Evolutionary conservation across 257 asterid species (phyloP), one percentile per base, ranked within the genome.

Genomic region (Agastache rugosa): DNA sequence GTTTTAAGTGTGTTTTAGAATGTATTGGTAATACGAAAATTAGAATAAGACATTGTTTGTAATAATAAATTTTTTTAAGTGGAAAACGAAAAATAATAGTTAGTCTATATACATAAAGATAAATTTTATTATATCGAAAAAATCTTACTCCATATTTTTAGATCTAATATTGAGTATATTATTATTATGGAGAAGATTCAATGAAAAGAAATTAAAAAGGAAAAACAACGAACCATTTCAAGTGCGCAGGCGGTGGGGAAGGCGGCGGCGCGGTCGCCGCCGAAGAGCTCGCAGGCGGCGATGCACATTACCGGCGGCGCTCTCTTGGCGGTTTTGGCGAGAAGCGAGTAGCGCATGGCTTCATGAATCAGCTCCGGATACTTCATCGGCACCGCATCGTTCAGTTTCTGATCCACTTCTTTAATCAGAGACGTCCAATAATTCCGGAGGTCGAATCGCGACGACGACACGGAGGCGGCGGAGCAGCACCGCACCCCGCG

Each of bases 201-300:
- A 12, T 11, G 2, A 12, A 42, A 45, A 48, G n/a, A 48, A n/a
- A n/a, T n/a, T n/a, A n/a, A 42, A 31, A 6, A 14, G 34, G 3
- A 15, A 9, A 8, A 60, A 15, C 23, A 1, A 35, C 73, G 35
- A 35, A 93, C 98, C 97, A 91, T 93, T 82, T 93, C 96, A 19
- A 93, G 96, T 14, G 98, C 98, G 75, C 98, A 93, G 75, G 96
- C 98, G 44, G 96, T 93, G 76, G 98, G 97, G 79, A 87, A 88
- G 53, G 98, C 98, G 69, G 93, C 92, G 39, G 80, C 81, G 31
- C 97, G 96, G 73, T 77, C 63, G 15, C 91, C 93, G 23, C 96
- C 97, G 37, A 93, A 85, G 77, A 93, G 93, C 81, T 93, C 96
- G 76, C 96, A 93, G 70, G 96, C 87, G 42, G 98, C 91, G 41